phyloP scores from a whole-genome alignment of 805 yeast genomes.

The Hermanozyma aechmeae region DNA sequence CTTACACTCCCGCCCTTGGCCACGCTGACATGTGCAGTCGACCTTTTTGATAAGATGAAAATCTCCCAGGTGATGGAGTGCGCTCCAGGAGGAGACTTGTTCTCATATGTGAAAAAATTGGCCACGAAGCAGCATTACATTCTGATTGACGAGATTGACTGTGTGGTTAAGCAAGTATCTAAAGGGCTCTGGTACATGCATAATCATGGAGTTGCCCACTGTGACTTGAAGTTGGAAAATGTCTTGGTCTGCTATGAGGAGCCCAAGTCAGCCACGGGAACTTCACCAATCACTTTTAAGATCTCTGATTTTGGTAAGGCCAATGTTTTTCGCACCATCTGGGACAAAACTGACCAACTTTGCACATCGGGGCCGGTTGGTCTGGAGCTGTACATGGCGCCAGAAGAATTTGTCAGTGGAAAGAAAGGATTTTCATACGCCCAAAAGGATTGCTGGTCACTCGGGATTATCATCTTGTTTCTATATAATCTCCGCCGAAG shows the following conservation, averaged over 20 bases:
- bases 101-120: slow-evolving; percentile 16
- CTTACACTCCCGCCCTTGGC: slow-evolving; percentile 13
- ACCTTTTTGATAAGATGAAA: slow-evolving; percentile 5
- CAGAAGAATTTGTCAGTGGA: slow-evolving; percentile 59
- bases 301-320: slow-evolving; percentile 81
- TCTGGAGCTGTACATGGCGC: slow-evolving; percentile 85
- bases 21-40: no score
- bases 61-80: slow-evolving; percentile 31
- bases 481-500: slow-evolving; percentile 22
- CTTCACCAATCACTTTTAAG: slow-evolving; percentile 13
- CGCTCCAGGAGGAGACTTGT: slow-evolving; percentile 26
- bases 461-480: slow-evolving; percentile 45
- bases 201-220: slow-evolving; percentile 86
- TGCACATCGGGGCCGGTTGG: slow-evolving; percentile 71
- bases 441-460: slow-evolving; percentile 82
- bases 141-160: slow-evolving; percentile 62
- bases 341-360: slow-evolving; percentile 48
- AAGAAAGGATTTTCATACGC: slow-evolving; percentile 54
- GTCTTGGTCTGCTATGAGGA: slow-evolving; percentile 42
- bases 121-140: slow-evolving; percentile 9
- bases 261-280: slow-evolving; percentile 1
- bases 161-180: slow-evolving; percentile 79
- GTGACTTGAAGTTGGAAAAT: slow-evolving; percentile 88
- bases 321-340: slow-evolving; percentile 81
- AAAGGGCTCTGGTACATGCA: slow-evolving; percentile 82